Percentiles rank a stretch among this genome's conserved stretches.
Conservation (phyloP, 78 protist genomes). For the Isochrysis galbana region DNA sequence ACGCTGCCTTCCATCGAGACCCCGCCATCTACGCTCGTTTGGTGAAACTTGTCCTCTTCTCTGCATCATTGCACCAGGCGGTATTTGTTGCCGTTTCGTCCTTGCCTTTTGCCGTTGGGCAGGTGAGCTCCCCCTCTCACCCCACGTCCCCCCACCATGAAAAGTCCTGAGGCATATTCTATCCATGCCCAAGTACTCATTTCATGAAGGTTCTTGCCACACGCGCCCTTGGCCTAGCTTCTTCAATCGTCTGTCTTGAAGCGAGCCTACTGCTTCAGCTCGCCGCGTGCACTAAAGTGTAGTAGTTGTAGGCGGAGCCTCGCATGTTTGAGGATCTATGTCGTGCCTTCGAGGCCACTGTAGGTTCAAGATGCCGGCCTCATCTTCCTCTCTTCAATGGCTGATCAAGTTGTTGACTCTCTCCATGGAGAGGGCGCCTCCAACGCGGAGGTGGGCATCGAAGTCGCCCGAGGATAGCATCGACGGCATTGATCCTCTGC, state of each 20-base stretch:
- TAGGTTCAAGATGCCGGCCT: constrained; percentile 26
- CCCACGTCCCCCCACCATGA: not conserved
- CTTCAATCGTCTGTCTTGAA: too few species aligned
- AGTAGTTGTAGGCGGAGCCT: too few species aligned
- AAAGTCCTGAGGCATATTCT: not conserved
- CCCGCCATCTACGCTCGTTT: not conserved
- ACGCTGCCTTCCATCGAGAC: constrained; percentile 7
- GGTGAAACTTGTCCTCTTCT: not conserved
- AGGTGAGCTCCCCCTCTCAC: not conserved
- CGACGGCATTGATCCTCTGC: too few species aligned
- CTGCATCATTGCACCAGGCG: not conserved
- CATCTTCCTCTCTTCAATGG: not conserved
- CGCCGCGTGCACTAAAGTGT: too few species aligned
- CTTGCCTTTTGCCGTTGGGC: not conserved
- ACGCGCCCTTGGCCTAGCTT: too few species aligned
- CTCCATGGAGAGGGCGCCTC: not conserved
- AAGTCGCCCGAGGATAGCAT: too few species aligned
- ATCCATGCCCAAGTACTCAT: too few species aligned
- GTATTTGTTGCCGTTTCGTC: not conserved
- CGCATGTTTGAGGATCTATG: too few species aligned
- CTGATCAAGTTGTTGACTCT: not conserved
- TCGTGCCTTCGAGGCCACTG: not conserved
- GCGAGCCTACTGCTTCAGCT: too few species aligned
- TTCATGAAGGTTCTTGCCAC: too few species aligned
- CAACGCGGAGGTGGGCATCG: too few species aligned